Conservation (phyloP, 192 early-diverging fungal species). For the Gigaspora rosea region DNA sequence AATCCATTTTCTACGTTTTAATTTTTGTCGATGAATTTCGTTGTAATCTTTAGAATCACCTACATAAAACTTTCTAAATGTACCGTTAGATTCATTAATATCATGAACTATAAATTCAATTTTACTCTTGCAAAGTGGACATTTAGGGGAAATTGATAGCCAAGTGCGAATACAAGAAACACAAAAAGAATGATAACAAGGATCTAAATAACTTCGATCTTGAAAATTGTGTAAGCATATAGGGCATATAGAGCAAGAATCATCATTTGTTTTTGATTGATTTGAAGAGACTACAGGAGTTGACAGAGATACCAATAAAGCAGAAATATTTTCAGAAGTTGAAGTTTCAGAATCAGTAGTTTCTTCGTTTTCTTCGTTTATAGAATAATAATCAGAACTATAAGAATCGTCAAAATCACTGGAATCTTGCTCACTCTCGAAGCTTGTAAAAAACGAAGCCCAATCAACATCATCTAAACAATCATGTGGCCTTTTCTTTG, state of each 20-base stretch:
- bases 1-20: conserved; percentile 3
- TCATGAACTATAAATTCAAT: conserved; percentile 1
- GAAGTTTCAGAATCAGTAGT: too few species aligned
- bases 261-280: not conserved
- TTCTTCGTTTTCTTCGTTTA: too few species aligned
- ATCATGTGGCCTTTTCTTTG: too few species aligned
- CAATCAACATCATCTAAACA: too few species aligned
- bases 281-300: not conserved
- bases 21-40: not conserved
- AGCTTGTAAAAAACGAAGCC: too few species aligned
- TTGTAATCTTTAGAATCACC: not conserved
- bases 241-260: not conserved
- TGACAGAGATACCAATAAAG: not conserved
- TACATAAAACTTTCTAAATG: not conserved
- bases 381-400: too few species aligned
- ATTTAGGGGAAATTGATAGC: not conserved
- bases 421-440: too few species aligned
- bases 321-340: too few species aligned
- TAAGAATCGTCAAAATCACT: too few species aligned
- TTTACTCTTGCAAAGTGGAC: not conserved
- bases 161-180: not conserved
- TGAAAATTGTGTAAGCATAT: conserved; percentile 1
- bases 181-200: conserved; percentile 15
- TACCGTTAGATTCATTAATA: not conserved
- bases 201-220: not conserved